Base-by-base conservation (phyloP, 805 yeast genomes). In the Candida piceae region DNA sequence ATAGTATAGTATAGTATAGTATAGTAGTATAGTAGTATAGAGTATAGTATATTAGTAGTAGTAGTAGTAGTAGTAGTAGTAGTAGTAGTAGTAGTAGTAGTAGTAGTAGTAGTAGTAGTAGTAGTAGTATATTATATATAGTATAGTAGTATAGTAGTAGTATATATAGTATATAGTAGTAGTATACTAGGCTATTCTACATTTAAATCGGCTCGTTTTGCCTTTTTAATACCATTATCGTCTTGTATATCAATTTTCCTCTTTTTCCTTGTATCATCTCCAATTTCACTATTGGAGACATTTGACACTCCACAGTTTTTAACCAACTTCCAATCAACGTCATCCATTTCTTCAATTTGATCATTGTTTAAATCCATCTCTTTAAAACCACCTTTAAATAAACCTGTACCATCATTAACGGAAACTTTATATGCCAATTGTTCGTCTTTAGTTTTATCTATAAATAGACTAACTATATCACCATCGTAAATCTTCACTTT, bases 381-480 rank as follows among this genome's bases (percentile, higher is more conserved):
- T 19, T 60, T 58, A 7, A 79, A 80, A 11, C 69, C 71, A 36
- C 73, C 70, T 29, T 41, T 46, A 58, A 72, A 80, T 16, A 81
- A 56, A 2, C 89, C 89, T 0, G 87, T 78, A 1, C 72, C 58
- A 46, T 82, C 88, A 35, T 66, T 63, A 18, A 82, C 64, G 11
- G 62, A 55, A 4, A 82, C 72, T 30, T 56, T 58, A 50, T 75
- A 84, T 2, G 78, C 72, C 48, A 84, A 60, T 34, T 59, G 67
- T 29, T 77, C 78, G 10, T 67, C 60, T 13, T 74, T 63, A 5
- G 65, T 63, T 17, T 61, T 70, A 54, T 86, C 95, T 37, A 72
- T 68, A 46, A 87, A 80, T 15, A 87, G 62, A 49, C 76, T 76
- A 5, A 88, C 58, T 22, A 62, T 66, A 55, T 87, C 96, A 0